Evolutionary conservation across 306 rosid genomes (phyloP), one percentile per base, ranked within the genome.

Genomic region (Rubus idaeus): DNA sequence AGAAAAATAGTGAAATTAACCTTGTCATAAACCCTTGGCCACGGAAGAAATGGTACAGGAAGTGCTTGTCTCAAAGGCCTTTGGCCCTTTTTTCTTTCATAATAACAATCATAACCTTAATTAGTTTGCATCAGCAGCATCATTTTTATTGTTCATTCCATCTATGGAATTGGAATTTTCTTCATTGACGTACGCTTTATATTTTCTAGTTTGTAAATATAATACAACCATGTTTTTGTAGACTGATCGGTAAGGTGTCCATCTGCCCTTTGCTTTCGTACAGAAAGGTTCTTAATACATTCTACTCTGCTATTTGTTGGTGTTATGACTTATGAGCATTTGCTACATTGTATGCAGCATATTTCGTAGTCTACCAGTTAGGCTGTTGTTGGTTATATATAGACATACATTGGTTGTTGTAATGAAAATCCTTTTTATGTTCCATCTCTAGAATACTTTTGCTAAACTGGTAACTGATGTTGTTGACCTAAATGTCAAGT

Each of bases 11-110:
- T n/a, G n/a, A n/a, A n/a, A n/a, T n/a, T 56, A 53, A 56, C 8
- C 73, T 23, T 42, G 20, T 17, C 13, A 65, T 26, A 35, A 56
- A 56, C 18, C 62, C 20, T 53, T 65, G 61, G 72, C 62, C 65
- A 13, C 51, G 40, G 55, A 13, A 60, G 35, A 73, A 73, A 50
- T 74, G 49, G 46, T 45, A 26, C 4, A 41, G 20, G 18, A 64
- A 53, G 58, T 17, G 9, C 14, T 65, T 30, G 74, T 73, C 76
- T 74, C 61, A 56, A 52, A 53, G 13, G 77, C 52, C 23, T 40
- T 51, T 73, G 42, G 55, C n/a, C 26, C 10, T 4, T 13, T 18
- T 37, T 6, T 47, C 18, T 39, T 6, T 23, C 5, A 53, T 11
- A 76, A 18, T 62, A 70, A 72, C 57, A 64, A 64, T 44, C 12